A percentile compares a stretch with the other conserved stretches of the same genome.
Conservation (phyloP, 257 asterid genomes). For the Solanum chiquidenum region DNA sequence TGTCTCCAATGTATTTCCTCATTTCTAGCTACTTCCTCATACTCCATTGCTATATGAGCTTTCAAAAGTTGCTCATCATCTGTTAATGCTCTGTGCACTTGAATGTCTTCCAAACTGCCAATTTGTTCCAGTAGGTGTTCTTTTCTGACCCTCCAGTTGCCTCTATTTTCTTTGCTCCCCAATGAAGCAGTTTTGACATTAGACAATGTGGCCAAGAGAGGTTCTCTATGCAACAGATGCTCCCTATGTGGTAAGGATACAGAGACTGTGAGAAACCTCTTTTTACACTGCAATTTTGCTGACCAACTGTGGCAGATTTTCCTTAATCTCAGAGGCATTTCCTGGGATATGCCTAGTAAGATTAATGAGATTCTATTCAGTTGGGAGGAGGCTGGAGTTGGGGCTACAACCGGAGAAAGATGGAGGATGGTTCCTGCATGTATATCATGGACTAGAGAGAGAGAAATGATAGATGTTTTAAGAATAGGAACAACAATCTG, state of each 20-base stretch:
- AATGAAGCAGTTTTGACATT: background rate
- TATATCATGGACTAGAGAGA: background rate
- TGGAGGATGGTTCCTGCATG: background rate
- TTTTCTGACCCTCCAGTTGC: no score
- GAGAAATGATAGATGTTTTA: background rate
- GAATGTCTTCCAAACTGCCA: no score
- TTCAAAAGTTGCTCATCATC: no score
- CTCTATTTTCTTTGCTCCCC: background rate
- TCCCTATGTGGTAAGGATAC: background rate
- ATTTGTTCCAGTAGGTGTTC: no score
- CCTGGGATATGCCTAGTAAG: background rate
- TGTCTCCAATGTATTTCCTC: no score
- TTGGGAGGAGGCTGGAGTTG: background rate
- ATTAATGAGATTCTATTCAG: background rate
- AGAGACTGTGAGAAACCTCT: background rate
- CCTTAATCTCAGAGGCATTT: background rate
- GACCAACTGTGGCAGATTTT: background rate
- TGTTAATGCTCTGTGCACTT: no score
- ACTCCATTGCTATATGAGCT: no score
- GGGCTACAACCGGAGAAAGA: background rate
- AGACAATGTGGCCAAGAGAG: background rate
- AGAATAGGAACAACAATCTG: background rate
- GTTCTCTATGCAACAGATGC: background rate
- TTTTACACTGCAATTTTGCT: background rate
- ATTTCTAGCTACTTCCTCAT: no score